Evolutionary conservation across 331 rosid species (phyloP).

Genomic region (Dryas integrifolia): DNA sequence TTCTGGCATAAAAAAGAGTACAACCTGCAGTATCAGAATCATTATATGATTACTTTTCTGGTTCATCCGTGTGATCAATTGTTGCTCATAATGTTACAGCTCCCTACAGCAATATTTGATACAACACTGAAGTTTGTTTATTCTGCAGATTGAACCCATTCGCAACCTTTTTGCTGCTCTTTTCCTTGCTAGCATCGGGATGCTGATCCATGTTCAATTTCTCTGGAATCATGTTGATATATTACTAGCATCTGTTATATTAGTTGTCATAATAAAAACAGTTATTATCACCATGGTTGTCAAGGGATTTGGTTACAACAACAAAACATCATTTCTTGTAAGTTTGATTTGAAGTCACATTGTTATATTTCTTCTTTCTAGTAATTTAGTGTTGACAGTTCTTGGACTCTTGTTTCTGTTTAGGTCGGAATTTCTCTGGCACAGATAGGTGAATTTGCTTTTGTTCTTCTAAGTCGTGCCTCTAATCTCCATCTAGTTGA

Average conservation of each 20-base stretch:
- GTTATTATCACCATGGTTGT: constrained; percentile 44
- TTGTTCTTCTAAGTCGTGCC: constrained; percentile 59
- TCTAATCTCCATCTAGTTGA: constrained; percentile 54
- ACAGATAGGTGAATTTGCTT: constrained; percentile 57
- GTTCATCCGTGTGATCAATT: not conserved
- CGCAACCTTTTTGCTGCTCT: constrained; percentile 56
- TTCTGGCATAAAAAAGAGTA: not conserved
- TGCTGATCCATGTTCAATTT: constrained; percentile 58
- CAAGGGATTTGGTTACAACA: constrained; percentile 58
- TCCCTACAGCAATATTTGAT: not conserved
- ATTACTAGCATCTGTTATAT: constrained; percentile 50
- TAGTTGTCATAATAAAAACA: constrained; percentile 48
- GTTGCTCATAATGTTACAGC: not conserved
- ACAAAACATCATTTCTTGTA: constrained; percentile 50
- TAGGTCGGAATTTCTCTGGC: constrained; percentile 57
- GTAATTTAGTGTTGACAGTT: constrained; percentile 9
- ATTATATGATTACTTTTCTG: not conserved
- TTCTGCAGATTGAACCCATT: constrained; percentile 53
- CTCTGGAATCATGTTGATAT: constrained; percentile 58
- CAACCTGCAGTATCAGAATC: not conserved
- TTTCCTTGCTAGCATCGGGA: constrained; percentile 61
- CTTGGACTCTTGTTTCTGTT: constrained; percentile 7
- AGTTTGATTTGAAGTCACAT: constrained; percentile 23
- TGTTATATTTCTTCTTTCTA: not conserved
- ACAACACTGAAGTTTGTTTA: constrained; percentile 5